Evolutionary conservation across 2,329 filamentous ascomycete genomes (phyloP), one percentile per base, ranked within the genome.

Genomic region (Aspergillus sp.): DNA sequence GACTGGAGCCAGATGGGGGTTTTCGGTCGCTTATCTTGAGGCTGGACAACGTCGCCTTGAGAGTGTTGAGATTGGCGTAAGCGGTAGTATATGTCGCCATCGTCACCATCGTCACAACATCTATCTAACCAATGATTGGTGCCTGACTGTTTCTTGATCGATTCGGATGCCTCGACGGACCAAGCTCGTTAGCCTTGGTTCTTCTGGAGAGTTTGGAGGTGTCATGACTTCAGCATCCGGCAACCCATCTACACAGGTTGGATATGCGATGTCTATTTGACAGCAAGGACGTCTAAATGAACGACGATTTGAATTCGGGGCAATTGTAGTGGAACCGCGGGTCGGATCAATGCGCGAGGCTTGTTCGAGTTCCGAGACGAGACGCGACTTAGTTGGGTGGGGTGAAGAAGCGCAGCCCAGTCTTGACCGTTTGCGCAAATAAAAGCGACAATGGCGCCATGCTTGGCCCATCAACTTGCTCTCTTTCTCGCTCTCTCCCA

Each of bases 381-480:
- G 43, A 30, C 13, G n/a, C 41, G 44, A 41, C 26, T 30, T 9
- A 9, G 22, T 38, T 41, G 24, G 32, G 48, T 51, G 36, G 48
- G 24, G 48, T 20, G 22, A 38, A 17, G 22, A 12, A 44, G 5
- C 42, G 45, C 32, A 34, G 5, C 42, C 32, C 32, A 34, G 9
- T 11, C 13, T 51, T 24, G 41, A 34, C 18, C 9, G 26, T 17
- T 53, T 38, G 51, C 43, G 42, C 41, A 53, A 51, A 58, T 43
- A 22, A 45, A 30, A 47, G 26, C 22, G 36, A 41, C 56, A 63
- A 68, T 63, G 64, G 68, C 68, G 68, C 62, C 62, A 71, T 71
- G 50, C 56, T 57, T 62, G 53, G 58, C 60, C 55, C 57, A 54
- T 50, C 41, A 41, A 20, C 56, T 45, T 45, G 12, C 39, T 24